Conservation (phyloP, 805 yeast species). For the Ascoidea tarda region DNA sequence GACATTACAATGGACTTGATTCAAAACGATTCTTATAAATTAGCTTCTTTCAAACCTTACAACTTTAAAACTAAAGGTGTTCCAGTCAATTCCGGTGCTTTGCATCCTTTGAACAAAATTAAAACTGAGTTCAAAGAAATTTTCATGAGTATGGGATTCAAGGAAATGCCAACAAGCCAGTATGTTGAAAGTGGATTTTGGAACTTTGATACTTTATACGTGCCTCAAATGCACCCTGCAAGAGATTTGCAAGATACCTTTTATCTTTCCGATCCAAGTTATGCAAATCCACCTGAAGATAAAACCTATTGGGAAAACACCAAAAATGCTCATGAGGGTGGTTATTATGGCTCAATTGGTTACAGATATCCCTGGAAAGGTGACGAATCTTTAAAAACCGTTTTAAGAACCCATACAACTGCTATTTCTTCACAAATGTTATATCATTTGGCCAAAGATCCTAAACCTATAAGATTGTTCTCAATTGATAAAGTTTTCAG, state of each 20-base stretch:
- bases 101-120: slow-evolving; percentile 93
- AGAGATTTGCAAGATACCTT: slow-evolving; percentile 98
- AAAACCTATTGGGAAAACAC: slow-evolving; percentile 63
- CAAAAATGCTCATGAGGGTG: slow-evolving; percentile 74
- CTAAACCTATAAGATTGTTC: slow-evolving; percentile 82
- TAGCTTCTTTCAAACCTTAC: slow-evolving; percentile 80
- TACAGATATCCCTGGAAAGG: slow-evolving; percentile 97
- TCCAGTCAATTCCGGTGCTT: slow-evolving; percentile 75
- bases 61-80: slow-evolving; percentile 94
- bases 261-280: slow-evolving; percentile 84
- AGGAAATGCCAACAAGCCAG: slow-evolving; percentile 98
- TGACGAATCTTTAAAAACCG: slow-evolving; percentile 81
- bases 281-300: slow-evolving; percentile 76
- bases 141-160: slow-evolving; percentile 95
- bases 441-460: slow-evolving; percentile 74
- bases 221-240: slow-evolving; percentile 99
- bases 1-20: slow-evolving; percentile 94
- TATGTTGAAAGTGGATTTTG: slow-evolving; percentile 98
- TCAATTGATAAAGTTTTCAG: slow-evolving; percentile 98
- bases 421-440: slow-evolving; percentile 85
- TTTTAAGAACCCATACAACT: slow-evolving; percentile 94
- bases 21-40: slow-evolving; percentile 66
- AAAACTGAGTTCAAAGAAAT: slow-evolving; percentile 97
- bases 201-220: slow-evolving; percentile 94
- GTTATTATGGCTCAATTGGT: slow-evolving; percentile 90